phyloP scores from a whole-genome alignment of 441 rosid species.

The Eruca vesicaria region DNA sequence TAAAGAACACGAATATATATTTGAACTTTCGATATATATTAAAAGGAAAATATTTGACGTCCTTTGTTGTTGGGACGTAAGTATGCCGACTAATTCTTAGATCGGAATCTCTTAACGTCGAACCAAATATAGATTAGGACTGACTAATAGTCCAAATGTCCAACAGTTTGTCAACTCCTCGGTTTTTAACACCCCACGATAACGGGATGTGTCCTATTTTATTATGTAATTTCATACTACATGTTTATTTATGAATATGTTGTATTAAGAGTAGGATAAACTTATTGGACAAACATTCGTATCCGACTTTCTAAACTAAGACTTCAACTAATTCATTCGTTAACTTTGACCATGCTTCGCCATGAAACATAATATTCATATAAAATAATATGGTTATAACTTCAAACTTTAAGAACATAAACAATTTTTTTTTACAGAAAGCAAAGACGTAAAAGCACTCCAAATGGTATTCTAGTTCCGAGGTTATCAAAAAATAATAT shows the following conservation, averaged over 20 bases:
- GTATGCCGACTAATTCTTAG: not conserved
- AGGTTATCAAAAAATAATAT: no score
- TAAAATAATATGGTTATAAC: not conserved
- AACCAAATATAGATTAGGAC: not conserved
- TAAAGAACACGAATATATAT: no score
- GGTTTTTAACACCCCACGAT: not conserved
- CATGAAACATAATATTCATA: not conserved
- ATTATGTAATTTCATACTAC: not conserved
- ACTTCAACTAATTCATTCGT: slow-evolving; percentile 28
- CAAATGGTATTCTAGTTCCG: no score
- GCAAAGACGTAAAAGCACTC: not conserved
- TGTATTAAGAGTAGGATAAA: not conserved
- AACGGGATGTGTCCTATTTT: not conserved
- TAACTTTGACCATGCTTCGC: slow-evolving; percentile 12
- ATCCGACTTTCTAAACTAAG: slow-evolving; percentile 23
- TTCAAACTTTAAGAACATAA: not conserved
- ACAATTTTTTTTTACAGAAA: not conserved
- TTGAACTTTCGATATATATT: no score
- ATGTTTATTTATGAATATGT: not conserved
- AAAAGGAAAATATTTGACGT: not conserved
- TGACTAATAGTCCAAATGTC: not conserved
- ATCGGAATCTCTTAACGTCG: not conserved
- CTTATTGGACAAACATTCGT: slow-evolving; percentile 3
- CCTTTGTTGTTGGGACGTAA: not conserved
- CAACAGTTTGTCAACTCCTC: not conserved